Evolutionary conservation across 1,139 yeast genomes (phyloP), one percentile per base, ranked within the genome.

Genomic region (Kodamaea ohmeri): DNA sequence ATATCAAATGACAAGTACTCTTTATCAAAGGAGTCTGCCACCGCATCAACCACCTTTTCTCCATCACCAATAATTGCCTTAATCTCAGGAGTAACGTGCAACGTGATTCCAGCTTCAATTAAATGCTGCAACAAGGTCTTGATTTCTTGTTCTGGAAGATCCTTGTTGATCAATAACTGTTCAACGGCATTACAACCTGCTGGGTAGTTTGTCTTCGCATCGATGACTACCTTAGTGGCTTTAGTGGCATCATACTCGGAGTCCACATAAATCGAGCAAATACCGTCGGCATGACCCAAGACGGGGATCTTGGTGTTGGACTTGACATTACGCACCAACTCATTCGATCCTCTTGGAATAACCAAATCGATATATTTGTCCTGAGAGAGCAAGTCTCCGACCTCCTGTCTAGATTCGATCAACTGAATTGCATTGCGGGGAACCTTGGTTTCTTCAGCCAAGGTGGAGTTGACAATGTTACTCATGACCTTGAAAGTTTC

Each of bases 161-260:
- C 56, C 40, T 74, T 70, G 59, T 89, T 79, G 36, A 92, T 62
- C 43, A 92, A 70, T 32, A 92, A 63, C 33, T 94, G 88, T 59
- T 94, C 99, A 39, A 78, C 95, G 2, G 98, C 97, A 58, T 94
- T 94, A 63, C 99, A 94, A 6, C 96, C 99, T 11, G 98, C 98
- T 30, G 97, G 97, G 57, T 94, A 94, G 61, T 90, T 89, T 0
- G 97, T 88, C 63, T 92, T 92, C 4, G 97, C 75, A 61, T 94
- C 99, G 22, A 88, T 76, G 4, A 80, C 71, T 24, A 94, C 77
- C 43, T 78, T 76, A 25, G 75, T 68, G 0, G 97, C 95, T 75
- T 86, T 88, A 12, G 62, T 73, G 11, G 85, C 49, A 51, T 88
- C 90, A 3, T 94, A 94, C 33, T 75, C 79, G 39, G 73, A 72